A percentile compares a stretch with the other conserved stretches of the same genome.
Evolutionary conservation across 2,329 filamentous ascomycete species (phyloP).

Genomic region (Nannizziopsis arthrosporioides): DNA sequence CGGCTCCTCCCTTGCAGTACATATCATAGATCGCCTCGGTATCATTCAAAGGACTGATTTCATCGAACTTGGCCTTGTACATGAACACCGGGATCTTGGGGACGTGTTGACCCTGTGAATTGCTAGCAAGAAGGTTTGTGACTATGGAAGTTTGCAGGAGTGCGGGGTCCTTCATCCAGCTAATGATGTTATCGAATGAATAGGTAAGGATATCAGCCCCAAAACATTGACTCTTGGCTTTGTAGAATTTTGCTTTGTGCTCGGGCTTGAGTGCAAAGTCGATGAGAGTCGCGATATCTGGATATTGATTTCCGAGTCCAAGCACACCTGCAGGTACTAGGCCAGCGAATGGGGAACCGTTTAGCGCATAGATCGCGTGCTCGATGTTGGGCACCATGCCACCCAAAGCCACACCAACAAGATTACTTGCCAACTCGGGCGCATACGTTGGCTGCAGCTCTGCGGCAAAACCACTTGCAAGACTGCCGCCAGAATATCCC

Average conservation of each 20-base stretch:
- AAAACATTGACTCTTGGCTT: constrained; percentile 18
- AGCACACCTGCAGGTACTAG: constrained; percentile 26
- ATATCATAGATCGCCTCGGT: constrained; percentile 35
- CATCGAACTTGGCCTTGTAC: constrained; percentile 41
- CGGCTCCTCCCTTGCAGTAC: constrained; percentile 34
- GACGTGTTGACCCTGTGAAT: constrained; percentile 29
- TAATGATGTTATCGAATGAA: constrained; percentile 17
- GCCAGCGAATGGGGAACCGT: constrained; percentile 25
- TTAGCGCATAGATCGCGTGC: constrained; percentile 26
- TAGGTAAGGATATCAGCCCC: constrained; percentile 16
- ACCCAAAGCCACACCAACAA: constrained; percentile 41
- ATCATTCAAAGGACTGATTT: constrained; percentile 34
- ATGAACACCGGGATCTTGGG: constrained; percentile 40
- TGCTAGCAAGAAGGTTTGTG: constrained; percentile 16
- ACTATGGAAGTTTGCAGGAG: constrained; percentile 15
- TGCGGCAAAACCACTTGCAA: constrained; percentile 41
- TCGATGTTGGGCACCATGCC: constrained; percentile 37
- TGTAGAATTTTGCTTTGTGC: constrained; percentile 17
- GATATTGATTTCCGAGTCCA: constrained; percentile 23
- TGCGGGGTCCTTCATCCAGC: constrained; percentile 16
- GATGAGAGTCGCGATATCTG: constrained; percentile 15
- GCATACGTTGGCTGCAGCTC: constrained; percentile 42
- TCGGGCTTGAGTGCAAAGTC: constrained; percentile 15
- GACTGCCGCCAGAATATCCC: constrained; percentile 47
- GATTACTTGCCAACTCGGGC: constrained; percentile 33